These are phyloP conservation scores for Tetrahymena thermophila DNA, from an alignment of 73 alveolate genomes.

Conservation along the genomic window DNA sequence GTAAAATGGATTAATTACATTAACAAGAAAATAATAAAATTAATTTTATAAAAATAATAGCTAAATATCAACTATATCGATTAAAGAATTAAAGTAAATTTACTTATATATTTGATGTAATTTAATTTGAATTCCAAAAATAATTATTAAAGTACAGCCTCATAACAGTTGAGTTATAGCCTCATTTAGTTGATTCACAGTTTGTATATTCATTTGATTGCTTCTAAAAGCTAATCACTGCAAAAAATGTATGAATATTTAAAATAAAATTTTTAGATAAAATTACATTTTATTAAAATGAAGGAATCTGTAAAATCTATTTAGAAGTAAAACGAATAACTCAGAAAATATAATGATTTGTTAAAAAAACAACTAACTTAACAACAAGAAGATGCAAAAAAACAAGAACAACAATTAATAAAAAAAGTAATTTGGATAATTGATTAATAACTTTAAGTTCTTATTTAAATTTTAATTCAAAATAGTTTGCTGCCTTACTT, in stretches of 20 bases:
- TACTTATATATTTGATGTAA: no score
- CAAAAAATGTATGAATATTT: background rate
- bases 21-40: background rate
- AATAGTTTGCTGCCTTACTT: background rate
- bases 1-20: background rate
- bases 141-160: background rate
- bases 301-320: background rate
- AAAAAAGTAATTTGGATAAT: background rate
- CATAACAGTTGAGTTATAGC: background rate
- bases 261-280: background rate
- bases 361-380: background rate
- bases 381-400: background rate
- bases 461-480: background rate
- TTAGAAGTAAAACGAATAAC: background rate
- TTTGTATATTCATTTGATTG: background rate
- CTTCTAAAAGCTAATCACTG: background rate
- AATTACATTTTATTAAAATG: background rate
- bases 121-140: no score
- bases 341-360: background rate
- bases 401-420: background rate
- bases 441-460: no score
- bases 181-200: background rate
- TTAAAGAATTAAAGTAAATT: background rate
- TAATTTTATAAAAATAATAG: background rate
- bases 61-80: background rate